Evolutionary conservation across 1,284 basidiomycete genomes (phyloP), one percentile per base, ranked within the genome.

Genomic region (Agaricales sp.): DNA sequence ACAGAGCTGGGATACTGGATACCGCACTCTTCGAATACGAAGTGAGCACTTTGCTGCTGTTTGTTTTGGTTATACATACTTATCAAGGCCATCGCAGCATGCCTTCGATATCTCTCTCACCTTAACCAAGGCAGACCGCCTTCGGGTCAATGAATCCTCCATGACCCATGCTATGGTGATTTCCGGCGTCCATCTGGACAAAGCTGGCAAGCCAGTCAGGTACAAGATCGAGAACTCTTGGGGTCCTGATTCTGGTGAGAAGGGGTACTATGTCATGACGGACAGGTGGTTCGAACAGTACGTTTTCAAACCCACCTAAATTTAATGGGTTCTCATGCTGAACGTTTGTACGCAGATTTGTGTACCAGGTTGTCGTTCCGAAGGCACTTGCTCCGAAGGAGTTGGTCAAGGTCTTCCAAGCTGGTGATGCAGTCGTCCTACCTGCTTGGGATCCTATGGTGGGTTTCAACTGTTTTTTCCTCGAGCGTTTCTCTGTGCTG

Each of bases 101-200:
- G 74, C 79, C 2, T 82, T 82, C 55, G 70, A 77, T 58, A 75
- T 82, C 53, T 69, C 68, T 11, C 60, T 82, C 13, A 71, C 72
- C n/a, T 61, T 82, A 59, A 82, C 77, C 57, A 98, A 98, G 66
- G 88, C 90, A 0, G 78, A 96, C 60, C 78, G 94, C 12, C 73
- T 98, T 39, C 74, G 82, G 58, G 81, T 82, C 21, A 81, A 82
- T 50, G 92, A 97, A 60, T 87, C 83, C 6, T 67, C 82, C 18
- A 94, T 94, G 89, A 93, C 90, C 1, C 92, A 94, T 62, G 91
- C 90, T 2, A 92, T 92, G 91, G 90, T 93, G 47, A 92, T 96
- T 60, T 85, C 87, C 18, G 92, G 80, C 18, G 92, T 93, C n/a
- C 92, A 95, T 62, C 68, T 96, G 49, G 89, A 93, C 60, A 59